A percentile compares a stretch with the other conserved stretches of the same genome.
Evolutionary conservation across 305 asterid genomes (phyloP).

Genomic region (Solanum hybrid): DNA sequence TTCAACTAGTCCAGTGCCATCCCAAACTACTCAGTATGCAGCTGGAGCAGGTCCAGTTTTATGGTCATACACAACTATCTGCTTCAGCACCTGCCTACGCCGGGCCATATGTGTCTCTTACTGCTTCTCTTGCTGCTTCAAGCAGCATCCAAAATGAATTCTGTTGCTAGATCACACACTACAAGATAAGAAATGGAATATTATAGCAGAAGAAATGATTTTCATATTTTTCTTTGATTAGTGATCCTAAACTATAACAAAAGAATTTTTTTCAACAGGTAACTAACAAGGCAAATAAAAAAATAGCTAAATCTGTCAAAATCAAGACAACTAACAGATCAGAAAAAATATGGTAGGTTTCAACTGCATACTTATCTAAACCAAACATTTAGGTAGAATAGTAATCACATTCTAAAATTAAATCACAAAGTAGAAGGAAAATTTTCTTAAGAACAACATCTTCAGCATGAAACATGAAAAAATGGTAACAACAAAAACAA

Average conservation of each 20-base stretch:
- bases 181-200: background rate
- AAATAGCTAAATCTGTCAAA: background rate
- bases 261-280: background rate
- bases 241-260: background rate
- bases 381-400: background rate
- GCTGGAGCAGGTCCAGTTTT: slow-evolving; percentile 46
- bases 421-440: background rate
- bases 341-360: background rate
- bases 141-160: slow-evolving; percentile 47
- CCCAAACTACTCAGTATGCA: slow-evolving; percentile 48
- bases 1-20: slow-evolving; percentile 47
- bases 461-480: background rate
- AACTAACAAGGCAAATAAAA: background rate
- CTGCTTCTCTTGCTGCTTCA: slow-evolving; percentile 62
- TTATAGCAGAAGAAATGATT: background rate
- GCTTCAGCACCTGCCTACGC: slow-evolving; percentile 77
- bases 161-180: background rate
- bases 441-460: background rate
- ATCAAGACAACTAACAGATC: background rate
- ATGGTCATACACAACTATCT: slow-evolving; percentile 59
- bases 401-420: background rate
- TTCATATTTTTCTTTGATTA: background rate
- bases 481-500: background rate
- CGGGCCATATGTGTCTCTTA: slow-evolving; percentile 45
- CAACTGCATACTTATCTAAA: background rate